These are phyloP conservation scores for Ceratopteris richardii DNA, from an alignment of 75 land plant species.

Conservation along the genomic window DNA sequence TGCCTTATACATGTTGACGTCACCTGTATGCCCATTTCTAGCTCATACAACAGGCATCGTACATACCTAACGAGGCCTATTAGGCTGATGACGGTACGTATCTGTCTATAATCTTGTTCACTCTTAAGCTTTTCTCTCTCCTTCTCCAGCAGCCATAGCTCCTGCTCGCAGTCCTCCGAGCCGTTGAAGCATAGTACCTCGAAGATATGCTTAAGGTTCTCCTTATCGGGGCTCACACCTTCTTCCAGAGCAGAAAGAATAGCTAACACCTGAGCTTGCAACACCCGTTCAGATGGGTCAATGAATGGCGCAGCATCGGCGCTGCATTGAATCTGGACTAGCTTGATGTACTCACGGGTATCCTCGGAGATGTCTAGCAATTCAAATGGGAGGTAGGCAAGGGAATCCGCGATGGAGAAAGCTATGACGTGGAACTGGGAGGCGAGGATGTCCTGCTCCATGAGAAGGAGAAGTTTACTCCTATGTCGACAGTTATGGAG, in stretches of 20 bases:
- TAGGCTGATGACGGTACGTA: conserved; percentile 38
- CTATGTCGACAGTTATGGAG: conserved; percentile 43
- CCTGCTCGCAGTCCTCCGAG: conserved; percentile 44
- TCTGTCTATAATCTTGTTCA: conserved; percentile 26
- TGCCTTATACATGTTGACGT: neutral
- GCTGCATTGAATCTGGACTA: conserved; percentile 36
- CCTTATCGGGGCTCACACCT: conserved; percentile 33
- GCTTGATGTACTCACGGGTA: conserved; percentile 33
- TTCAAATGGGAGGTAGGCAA: conserved; percentile 52
- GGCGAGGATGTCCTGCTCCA: conserved; percentile 32
- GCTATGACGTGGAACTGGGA: conserved; percentile 46
- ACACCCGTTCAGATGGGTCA: conserved; percentile 32
- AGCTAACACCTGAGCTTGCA: conserved; percentile 18
- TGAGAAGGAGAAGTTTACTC: conserved; percentile 45
- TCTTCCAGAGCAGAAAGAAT: conserved; percentile 40
- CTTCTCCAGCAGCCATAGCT: conserved; percentile 47
- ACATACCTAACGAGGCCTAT: conserved; percentile 53
- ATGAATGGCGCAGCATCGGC: conserved; percentile 22
- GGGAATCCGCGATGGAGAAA: conserved; percentile 34
- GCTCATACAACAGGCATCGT: conserved; percentile 60
- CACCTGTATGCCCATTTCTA: conserved; percentile 20
- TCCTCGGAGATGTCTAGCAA: conserved; percentile 41
- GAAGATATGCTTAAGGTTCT: conserved; percentile 34
- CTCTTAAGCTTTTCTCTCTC: conserved; percentile 64
- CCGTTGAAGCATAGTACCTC: conserved; percentile 36